These are phyloP conservation scores for Rhododendron vialii DNA, from an alignment of 148 eudicot species.

Conservation along the genomic window DNA sequence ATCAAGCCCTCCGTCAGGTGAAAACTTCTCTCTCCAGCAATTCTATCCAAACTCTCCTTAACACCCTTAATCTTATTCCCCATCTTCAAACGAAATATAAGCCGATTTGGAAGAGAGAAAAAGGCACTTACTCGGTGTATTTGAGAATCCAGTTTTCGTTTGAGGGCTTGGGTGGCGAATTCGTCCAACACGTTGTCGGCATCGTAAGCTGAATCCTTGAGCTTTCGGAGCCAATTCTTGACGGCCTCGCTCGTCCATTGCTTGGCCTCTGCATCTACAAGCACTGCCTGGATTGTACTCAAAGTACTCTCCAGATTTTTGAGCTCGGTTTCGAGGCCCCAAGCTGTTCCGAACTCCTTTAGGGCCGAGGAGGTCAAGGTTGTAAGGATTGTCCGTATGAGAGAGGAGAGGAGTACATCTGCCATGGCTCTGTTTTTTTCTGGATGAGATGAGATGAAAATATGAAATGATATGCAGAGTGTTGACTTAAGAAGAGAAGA, in stretches of 20 bases:
- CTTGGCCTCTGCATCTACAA: background rate
- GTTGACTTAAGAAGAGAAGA: too few relatives aligned
- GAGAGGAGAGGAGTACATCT: too few relatives aligned
- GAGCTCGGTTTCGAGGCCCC: background rate
- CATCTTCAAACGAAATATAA: background rate
- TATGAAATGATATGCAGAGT: too few relatives aligned
- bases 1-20: background rate
- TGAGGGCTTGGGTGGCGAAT: background rate
- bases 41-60: too few relatives aligned
- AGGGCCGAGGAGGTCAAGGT: too few relatives aligned
- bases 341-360: background rate
- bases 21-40: background rate
- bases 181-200: background rate
- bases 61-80: background rate
- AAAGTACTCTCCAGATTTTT: too few relatives aligned
- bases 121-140: background rate
- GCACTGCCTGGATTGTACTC: background rate
- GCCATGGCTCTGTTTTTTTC: too few relatives aligned
- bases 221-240: conserved; percentile 12
- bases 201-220: conserved; percentile 6
- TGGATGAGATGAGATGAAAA: too few relatives aligned
- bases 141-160: background rate
- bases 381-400: too few relatives aligned
- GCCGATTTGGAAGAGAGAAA: background rate
- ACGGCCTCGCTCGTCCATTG: conserved; percentile 4